Evolutionary conservation across 1,284 basidiomycete genomes (phyloP).

Genomic region (Marasmius tenuissimus): DNA sequence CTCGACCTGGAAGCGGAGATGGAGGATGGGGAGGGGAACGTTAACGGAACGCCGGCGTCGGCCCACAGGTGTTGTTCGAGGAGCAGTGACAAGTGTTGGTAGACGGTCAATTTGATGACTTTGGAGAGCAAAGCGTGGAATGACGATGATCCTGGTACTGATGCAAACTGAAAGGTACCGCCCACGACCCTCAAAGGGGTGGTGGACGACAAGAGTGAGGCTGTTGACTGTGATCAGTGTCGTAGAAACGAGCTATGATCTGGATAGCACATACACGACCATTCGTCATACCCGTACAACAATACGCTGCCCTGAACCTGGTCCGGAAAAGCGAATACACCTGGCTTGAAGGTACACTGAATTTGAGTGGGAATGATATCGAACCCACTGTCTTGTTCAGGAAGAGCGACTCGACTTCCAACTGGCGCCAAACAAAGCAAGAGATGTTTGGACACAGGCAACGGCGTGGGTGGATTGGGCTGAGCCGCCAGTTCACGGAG

Average conservation of each 20-base stretch:
- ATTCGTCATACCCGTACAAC: constrained; percentile 52
- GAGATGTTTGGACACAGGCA: constrained; percentile 41
- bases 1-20: constrained; percentile 17
- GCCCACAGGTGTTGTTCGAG: constrained; percentile 62
- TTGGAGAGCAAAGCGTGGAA: constrained; percentile 46
- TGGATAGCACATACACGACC: constrained; percentile 40
- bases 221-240: constrained; percentile 5
- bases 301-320: constrained; percentile 26
- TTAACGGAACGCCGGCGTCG: constrained; percentile 48
- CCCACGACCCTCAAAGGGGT: constrained; percentile 44
- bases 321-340: constrained; percentile 41
- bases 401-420: constrained; percentile 26
- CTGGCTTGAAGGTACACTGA: constrained; percentile 45
- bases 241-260: neutral
- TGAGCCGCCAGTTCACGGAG: constrained; percentile 23
- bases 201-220: constrained; percentile 17
- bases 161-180: constrained; percentile 58
- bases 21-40: constrained; percentile 38
- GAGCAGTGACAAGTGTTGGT: constrained; percentile 55
- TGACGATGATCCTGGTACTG: constrained; percentile 33
- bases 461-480: constrained; percentile 24
- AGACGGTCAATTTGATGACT: constrained; percentile 55
- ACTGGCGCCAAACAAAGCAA: constrained; percentile 47
- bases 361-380: constrained; percentile 38
- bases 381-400: constrained; percentile 41